Evolutionary conservation across 768 basidiomycete genomes (phyloP), one percentile per base, ranked within the genome.

Genomic region (Phaffia australis): DNA sequence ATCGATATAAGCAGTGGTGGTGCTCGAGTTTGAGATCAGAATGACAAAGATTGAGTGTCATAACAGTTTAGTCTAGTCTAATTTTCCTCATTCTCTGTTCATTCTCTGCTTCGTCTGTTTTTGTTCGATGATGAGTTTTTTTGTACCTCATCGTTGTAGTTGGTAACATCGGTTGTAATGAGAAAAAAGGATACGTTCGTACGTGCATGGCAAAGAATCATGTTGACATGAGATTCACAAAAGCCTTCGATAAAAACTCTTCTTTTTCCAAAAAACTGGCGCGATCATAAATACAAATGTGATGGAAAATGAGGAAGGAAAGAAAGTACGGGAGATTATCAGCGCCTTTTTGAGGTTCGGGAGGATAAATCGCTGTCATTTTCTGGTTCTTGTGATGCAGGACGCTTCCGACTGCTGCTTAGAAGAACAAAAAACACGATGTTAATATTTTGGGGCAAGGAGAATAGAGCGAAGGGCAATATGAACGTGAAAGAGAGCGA

Each of bases 361-460:
- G 51, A 49, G 23, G 32, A 60, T 30, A 7, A 25, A 46, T 60
- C 59, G 46, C 19, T 25, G n/a, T 49, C 59, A 18, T 62, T 30
- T 52, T 51, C 60, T 46, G 50, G 6, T 62, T 51, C 60, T 35
- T 61, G 16, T 61, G 58, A 60, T 25, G 27, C 58, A 60, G 35
- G 21, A 46, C 59, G 30, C 59, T 60, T 49, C 59, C 25, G 15
- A 46, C 50, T 29, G 59, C 47, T 19, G 35, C 19, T 3, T 11
- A 32, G 35, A 29, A 15, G 57, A 25, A 3, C 21, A 16, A 32
- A 32, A 35, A 30, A 46, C 14, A 58, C 16, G 57, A 58, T 29
- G 56, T 35, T 32, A 30, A 23, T 21, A 35, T 19, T 46, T 35
- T n/a, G 18, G 9, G 42, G 30, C 27, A 58, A 32, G 35, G 32